Conservation (phyloP, 331 rosid genomes). For the Acacia pycnantha region DNA sequence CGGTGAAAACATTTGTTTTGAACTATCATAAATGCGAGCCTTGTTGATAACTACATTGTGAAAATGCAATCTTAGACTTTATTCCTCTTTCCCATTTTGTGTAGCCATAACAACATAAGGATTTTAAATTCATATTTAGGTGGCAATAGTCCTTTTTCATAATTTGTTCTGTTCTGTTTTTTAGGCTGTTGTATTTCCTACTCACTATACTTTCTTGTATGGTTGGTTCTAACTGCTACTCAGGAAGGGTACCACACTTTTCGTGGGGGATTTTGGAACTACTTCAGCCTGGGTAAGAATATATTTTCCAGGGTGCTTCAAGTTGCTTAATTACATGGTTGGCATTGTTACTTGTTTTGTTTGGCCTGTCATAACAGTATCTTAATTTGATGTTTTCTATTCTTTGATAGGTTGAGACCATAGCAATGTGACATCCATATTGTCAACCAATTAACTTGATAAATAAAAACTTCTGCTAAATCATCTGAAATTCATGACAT, state of each 20-base stretch:
- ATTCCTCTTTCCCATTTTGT: not conserved
- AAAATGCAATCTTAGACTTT: not conserved
- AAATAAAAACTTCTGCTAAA: not conserved
- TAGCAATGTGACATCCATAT: conserved; percentile 2
- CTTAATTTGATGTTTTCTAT: not conserved
- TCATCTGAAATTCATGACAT: not conserved
- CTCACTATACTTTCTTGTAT: conserved; percentile 20
- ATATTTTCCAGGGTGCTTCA: conserved; percentile 10
- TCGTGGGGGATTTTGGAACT: conserved; percentile 99
- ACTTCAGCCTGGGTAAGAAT: conserved; percentile 94
- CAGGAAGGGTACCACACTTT: conserved; percentile 94
- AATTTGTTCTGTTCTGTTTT: conserved; percentile 2
- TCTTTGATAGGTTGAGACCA: conserved; percentile 5
- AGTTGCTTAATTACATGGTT: conserved; percentile 4
- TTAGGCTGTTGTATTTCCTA: conserved; percentile 26
- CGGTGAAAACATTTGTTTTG: conserved; percentile 3
- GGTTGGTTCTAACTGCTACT: conserved; percentile 30
- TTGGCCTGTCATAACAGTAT: conserved; percentile 7
- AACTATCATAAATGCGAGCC: conserved; percentile 4
- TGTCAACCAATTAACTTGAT: conserved; percentile 3
- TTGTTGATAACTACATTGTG: not conserved
- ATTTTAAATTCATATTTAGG: not conserved
- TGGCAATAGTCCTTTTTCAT: not conserved
- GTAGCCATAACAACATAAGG: not conserved
- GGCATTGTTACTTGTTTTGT: not conserved